Evolutionary conservation across 2,329 filamentous ascomycete species (phyloP), one percentile per base, ranked within the genome.

Genomic region (Calonectria montana): DNA sequence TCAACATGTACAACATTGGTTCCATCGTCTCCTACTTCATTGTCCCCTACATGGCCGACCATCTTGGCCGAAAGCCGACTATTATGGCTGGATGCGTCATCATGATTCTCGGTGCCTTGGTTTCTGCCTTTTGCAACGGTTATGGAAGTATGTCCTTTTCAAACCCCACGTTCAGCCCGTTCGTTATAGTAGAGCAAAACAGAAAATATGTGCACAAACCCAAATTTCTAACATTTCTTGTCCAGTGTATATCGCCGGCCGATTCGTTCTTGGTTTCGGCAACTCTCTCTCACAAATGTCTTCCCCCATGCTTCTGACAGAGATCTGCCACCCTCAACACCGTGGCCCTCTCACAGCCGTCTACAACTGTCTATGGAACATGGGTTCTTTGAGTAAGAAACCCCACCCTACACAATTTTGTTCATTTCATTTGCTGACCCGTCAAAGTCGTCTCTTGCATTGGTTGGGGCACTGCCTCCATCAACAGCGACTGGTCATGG

Each of bases 281-380:
- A 92, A 92, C 83, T 90, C 89, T 61, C 83, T 93, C 62, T 86
- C 91, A 0, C 91, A 93, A 76, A 89, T 92, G 83, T 88, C 89
- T 5, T 91, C 91, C 15, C 91, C 91, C 4, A 85, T 93, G 62
- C 86, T 93, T 9, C 86, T 93, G 13, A 90, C 90, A 4, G 92
- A 93, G 84, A 88, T 93, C 72, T 90, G 88, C 82, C 91, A 93
- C 78, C 91, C 91, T 27, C 91, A 93, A 78, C 91, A 94, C 79
- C 89, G 91, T 79, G 91, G 88, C 35, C 89, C 88, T 31, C 86
- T 93, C 59, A 93, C 91, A 1, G 87, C 91, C 16, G 86, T 93
- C 70, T 93, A 93, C 83, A 93, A 93, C 81, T 92, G 90, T 76
- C 82, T 93, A 65, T 94, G 91, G 91, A 92, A 92, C 80, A 81